Percentiles rank a stretch among this genome's conserved stretches.
phyloP scores from a whole-genome alignment of 2,329 filamentous ascomycete species.

The Verticillium alfalfae region DNA sequence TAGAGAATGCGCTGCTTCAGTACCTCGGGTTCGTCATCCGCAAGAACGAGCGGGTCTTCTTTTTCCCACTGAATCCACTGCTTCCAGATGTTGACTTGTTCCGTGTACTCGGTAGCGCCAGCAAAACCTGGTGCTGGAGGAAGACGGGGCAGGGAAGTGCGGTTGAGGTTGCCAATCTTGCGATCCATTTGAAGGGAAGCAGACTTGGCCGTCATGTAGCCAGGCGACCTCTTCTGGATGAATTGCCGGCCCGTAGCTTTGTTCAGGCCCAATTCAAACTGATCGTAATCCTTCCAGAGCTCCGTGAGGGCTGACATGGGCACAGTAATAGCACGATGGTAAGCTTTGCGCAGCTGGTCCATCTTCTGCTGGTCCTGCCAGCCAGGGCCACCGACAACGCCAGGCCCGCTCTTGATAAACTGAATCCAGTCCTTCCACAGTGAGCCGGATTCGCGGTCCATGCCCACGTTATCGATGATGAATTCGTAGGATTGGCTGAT shows the following conservation, averaged over 20 bases:
- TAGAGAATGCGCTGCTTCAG: slow-evolving; percentile 80
- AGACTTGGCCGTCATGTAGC: slow-evolving; percentile 93
- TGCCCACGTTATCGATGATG: slow-evolving; percentile 81
- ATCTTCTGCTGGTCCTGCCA: slow-evolving; percentile 99
- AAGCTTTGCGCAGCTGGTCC: slow-evolving; percentile 86
- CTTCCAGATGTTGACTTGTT: slow-evolving; percentile 86
- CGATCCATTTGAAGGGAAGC: slow-evolving; percentile 89
- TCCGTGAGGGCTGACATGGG: slow-evolving; percentile 78
- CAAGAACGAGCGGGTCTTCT: slow-evolving; percentile 81
- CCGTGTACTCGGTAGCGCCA: slow-evolving; percentile 75
- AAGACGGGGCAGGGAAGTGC: slow-evolving; percentile 73
- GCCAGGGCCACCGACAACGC: slow-evolving; percentile 73
- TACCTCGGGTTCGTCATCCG: slow-evolving; percentile 69
- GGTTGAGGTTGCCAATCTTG: slow-evolving; percentile 68
- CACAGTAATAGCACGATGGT: slow-evolving; percentile 82
- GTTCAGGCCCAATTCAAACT: slow-evolving; percentile 90
- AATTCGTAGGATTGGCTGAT: slow-evolving; percentile 89
- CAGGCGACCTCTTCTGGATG: slow-evolving; percentile 83
- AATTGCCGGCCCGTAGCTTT: slow-evolving; percentile 95
- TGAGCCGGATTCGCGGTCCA: slow-evolving; percentile 82
- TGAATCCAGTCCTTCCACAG: slow-evolving; percentile 95
- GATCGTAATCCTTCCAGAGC: slow-evolving; percentile 96
- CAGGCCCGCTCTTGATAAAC: slow-evolving; percentile 85
- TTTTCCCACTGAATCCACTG: slow-evolving; percentile 96
- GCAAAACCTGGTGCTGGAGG: slow-evolving; percentile 83